Percentiles rank a stretch among this genome's conserved stretches.
Conservation (phyloP, 2,329 filamentous ascomycete genomes). For the Ophiostoma himal-ulmi region DNA sequence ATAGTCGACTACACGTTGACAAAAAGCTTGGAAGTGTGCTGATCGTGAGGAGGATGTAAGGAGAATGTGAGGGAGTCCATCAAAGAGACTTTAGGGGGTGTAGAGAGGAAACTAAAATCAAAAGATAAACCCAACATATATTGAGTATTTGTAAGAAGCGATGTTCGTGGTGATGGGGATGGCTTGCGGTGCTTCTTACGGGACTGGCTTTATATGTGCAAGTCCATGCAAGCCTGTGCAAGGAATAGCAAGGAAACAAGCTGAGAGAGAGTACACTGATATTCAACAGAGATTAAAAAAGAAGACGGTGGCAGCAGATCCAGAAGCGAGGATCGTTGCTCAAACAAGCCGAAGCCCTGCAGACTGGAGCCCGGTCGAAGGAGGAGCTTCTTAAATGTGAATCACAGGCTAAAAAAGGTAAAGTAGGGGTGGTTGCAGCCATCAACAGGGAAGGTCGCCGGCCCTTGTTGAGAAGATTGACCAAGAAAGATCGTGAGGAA, state of each 20-base stretch:
- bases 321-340: slow-evolving; percentile 2
- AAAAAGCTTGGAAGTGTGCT: neutral
- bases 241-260: neutral
- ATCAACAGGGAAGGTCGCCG: neutral
- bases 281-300: neutral
- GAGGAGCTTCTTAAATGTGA: neutral
- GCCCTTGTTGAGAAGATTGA: neutral
- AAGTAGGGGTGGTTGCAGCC: neutral
- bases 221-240: neutral
- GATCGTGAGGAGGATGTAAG: neutral
- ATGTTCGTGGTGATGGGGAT: neutral
- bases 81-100: neutral
- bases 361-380: neutral
- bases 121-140: neutral
- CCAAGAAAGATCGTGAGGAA: neutral
- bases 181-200: neutral
- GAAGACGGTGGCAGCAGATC: neutral
- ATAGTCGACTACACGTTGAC: neutral
- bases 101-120: neutral
- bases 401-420: neutral
- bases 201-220: neutral
- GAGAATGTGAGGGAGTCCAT: neutral
- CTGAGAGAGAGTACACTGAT: neutral
- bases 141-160: neutral
- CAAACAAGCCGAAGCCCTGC: neutral